Conservation (phyloP, 2,329 filamentous ascomycete species). For the Pyrenophora teres region DNA sequence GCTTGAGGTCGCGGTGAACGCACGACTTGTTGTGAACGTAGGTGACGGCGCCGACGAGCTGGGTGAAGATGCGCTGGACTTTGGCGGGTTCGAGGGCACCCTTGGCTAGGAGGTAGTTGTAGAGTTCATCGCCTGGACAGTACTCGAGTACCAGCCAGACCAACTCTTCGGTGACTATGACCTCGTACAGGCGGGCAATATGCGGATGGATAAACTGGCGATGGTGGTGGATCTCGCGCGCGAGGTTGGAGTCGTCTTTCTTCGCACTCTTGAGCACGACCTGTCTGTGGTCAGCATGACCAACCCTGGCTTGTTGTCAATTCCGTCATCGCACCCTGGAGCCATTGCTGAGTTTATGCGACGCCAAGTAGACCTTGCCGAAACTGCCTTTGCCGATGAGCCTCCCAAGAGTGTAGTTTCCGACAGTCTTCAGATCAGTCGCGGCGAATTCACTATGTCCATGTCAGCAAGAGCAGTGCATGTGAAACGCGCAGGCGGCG, state of each 20-base stretch:
- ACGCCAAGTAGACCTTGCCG: slow-evolving; percentile 95
- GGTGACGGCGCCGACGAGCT: slow-evolving; percentile 89
- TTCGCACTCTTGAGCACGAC: slow-evolving; percentile 98
- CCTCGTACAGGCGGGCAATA: slow-evolving; percentile 94
- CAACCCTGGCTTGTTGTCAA: not conserved
- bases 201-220: slow-evolving; percentile 97
- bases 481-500: slow-evolving; percentile 5
- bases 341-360: slow-evolving; percentile 97
- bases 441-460: slow-evolving; percentile 83
- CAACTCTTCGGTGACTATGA: slow-evolving; percentile 91
- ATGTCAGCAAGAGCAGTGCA: slow-evolving; percentile 20
- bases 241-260: slow-evolving; percentile 93
- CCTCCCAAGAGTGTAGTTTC: slow-evolving; percentile 89
- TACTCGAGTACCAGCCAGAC: slow-evolving; percentile 98
- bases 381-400: slow-evolving; percentile 98
- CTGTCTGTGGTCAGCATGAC: slow-evolving; percentile 54
- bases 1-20: slow-evolving; percentile 93
- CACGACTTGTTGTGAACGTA: slow-evolving; percentile 96
- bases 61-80: slow-evolving; percentile 93
- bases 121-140: slow-evolving; percentile 93
- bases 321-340: slow-evolving; percentile 71
- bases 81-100: slow-evolving; percentile 83
- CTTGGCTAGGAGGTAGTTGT: slow-evolving; percentile 89
- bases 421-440: slow-evolving; percentile 86
- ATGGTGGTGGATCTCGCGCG: slow-evolving; percentile 97